These are phyloP conservation scores for Nyssa sinensis DNA, from an alignment of 148 eudicot species.

Conservation along the genomic window DNA sequence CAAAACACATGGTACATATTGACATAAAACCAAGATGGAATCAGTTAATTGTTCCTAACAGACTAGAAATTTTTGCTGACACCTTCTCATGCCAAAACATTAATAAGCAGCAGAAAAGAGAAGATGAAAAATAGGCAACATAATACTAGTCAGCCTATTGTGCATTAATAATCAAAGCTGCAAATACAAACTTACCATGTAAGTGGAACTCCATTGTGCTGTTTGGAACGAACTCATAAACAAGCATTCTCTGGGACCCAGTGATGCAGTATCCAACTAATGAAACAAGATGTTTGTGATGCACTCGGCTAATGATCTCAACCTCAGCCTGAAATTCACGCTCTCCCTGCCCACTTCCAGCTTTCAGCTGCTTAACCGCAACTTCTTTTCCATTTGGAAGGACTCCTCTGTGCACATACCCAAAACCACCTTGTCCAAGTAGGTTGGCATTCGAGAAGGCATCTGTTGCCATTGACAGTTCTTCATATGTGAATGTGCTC, in stretches of 20 bases:
- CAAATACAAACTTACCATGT: constrained; percentile 50
- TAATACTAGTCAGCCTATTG: not conserved
- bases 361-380: constrained; percentile 87
- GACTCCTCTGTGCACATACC: constrained; percentile 86
- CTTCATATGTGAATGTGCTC: constrained; percentile 84
- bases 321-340: constrained; percentile 96
- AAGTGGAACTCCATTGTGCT: constrained; percentile 84
- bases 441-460: constrained; percentile 81
- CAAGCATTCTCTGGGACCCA: constrained; percentile 80
- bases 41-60: not conserved
- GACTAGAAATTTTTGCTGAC: not conserved
- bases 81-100: not conserved
- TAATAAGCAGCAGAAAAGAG: not conserved
- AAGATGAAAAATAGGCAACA: not conserved
- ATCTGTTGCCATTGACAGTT: constrained; percentile 85
- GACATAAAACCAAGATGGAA: not conserved
- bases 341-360: constrained; percentile 97
- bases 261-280: constrained; percentile 94
- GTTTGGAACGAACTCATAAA: constrained; percentile 93
- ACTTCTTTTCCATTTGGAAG: constrained; percentile 96
- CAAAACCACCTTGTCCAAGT: constrained; percentile 98
- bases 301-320: constrained; percentile 94
- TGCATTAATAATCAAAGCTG: not conserved
- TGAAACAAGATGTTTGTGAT: constrained; percentile 98
- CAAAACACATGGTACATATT: too few species aligned